Base-by-base conservation (phyloP, 495 filamentous ascomycete genomes). In the Elaphomyces granulatus region DNA sequence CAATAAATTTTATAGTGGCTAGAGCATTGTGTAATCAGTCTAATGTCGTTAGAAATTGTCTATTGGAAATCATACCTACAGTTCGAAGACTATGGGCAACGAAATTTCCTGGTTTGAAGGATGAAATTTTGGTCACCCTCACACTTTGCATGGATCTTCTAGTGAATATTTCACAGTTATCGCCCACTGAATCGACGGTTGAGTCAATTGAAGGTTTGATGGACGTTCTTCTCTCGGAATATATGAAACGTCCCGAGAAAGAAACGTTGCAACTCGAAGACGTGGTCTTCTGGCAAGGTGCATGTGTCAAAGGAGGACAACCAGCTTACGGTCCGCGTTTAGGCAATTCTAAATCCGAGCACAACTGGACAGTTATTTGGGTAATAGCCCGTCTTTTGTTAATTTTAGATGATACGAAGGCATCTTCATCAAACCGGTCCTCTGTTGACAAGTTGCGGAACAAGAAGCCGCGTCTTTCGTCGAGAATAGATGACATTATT, bases 231-330 rank as follows among this genome's bases (percentile, higher is more conserved):
- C 74, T 75, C 54, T 67, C 63, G 4, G 87, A 93, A 44, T 92
- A 92, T 56, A 68, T 70, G 19, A 74, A 59, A 42, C 72, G 86
- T 45, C 60, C 75, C 18, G 78, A 81, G 34, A 77, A 77, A 38
- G 75, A 82, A 17, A 67, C 78, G n/a, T 57, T 92, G 12, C 80
- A 87, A 43, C 59, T 83, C 15, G 83, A 86, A 45, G 84, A 93
- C 43, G 50, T 83, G 15, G 56, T 70, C 9, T 81, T 86, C 37
- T 52, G 47, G 51, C 60, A 44, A 47, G 61, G 40, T 21, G 55
- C 49, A 26, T 40, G 43, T 2, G 37, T 26, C 17, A 32, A 36
- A 2, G 19, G 26, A 3, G 43, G 43, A 36, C 38, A 26, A 18
- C 52, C 56, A 15, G 41, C 57, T 8, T 58, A 61, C 41, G 58